A percentile compares a stretch with the other conserved stretches of the same genome.
These are phyloP conservation scores for Davidsoniella virescens DNA, from an alignment of 2,329 filamentous ascomycete genomes.

Conservation along the genomic window DNA sequence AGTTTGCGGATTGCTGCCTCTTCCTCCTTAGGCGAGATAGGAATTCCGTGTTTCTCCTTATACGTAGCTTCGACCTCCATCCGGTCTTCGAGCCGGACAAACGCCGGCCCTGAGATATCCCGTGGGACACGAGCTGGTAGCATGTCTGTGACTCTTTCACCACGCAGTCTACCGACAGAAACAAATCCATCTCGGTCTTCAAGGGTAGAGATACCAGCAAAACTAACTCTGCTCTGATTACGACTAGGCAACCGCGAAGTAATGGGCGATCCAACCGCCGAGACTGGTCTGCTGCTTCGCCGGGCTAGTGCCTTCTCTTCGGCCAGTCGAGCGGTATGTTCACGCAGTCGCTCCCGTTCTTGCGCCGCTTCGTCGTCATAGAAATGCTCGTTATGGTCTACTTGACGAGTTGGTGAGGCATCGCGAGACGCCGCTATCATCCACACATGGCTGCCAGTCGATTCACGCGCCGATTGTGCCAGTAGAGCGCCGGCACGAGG, in stretches of 20 bases:
- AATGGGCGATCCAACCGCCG: slow-evolving; percentile 2
- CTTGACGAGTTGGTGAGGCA: slow-evolving; percentile 27
- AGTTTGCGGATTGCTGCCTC: slow-evolving; percentile 42
- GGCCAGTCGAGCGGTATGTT: neutral
- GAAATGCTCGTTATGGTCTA: slow-evolving; percentile 31
- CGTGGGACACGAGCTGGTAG: neutral
- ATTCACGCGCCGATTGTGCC: slow-evolving; percentile 43
- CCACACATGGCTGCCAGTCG: slow-evolving; percentile 51
- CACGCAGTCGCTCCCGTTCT: slow-evolving; percentile 26
- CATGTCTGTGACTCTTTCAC: neutral
- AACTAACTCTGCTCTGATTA: slow-evolving; percentile 29
- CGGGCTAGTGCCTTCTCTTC: slow-evolving; percentile 4
- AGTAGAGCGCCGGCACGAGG: slow-evolving; percentile 46
- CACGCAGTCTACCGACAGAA: neutral
- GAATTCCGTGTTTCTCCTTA: slow-evolving; percentile 9
- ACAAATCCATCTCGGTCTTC: neutral
- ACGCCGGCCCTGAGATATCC: slow-evolving; percentile 35
- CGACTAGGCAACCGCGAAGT: slow-evolving; percentile 25
- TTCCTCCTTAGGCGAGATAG: slow-evolving; percentile 35
- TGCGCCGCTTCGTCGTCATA: slow-evolving; percentile 28
- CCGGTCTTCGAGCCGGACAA: slow-evolving; percentile 44
- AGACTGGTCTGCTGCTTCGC: slow-evolving; percentile 6
- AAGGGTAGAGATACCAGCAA: slow-evolving; percentile 17
- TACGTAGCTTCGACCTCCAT: slow-evolving; percentile 26
- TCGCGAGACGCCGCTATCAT: slow-evolving; percentile 39